These are phyloP conservation scores for Petrea volubilis DNA, from an alignment of 257 asterid genomes.

Conservation along the genomic window DNA sequence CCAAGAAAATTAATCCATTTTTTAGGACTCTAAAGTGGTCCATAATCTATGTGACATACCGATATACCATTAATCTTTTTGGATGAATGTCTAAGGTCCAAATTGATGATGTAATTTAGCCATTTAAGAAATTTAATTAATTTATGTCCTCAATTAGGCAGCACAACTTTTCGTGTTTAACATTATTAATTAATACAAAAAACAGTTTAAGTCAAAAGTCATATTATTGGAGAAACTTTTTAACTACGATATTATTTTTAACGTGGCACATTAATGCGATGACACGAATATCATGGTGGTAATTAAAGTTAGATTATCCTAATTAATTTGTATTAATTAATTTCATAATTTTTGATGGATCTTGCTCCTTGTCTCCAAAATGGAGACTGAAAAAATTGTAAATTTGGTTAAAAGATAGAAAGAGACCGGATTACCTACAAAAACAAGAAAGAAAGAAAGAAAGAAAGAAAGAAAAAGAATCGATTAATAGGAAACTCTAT, in stretches of 20 bases:
- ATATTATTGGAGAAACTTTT: constrained; percentile 6
- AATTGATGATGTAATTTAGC: constrained; percentile 29
- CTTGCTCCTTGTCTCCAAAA: constrained; percentile 24
- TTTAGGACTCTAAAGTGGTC: constrained; percentile 10
- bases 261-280: constrained; percentile 21
- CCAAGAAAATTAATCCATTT: not conserved
- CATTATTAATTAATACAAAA: not conserved
- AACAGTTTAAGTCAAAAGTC: not conserved
- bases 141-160: constrained; percentile 21
- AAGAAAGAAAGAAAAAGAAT: too few species aligned
- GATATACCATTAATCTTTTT: not conserved
- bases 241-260: constrained; percentile 22
- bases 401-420: not conserved
- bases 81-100: constrained; percentile 15
- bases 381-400: not conserved
- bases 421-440: too few species aligned
- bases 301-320: constrained; percentile 3
- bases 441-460: too few species aligned
- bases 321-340: not conserved
- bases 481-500: too few species aligned
- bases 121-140: not conserved
- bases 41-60: constrained; percentile 2
- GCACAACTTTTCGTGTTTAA: not conserved
- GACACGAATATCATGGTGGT: constrained; percentile 27
- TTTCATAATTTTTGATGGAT: not conserved